Base-by-base conservation (phyloP, 176 grass and related monocot species). In the Carex pumila region DNA sequence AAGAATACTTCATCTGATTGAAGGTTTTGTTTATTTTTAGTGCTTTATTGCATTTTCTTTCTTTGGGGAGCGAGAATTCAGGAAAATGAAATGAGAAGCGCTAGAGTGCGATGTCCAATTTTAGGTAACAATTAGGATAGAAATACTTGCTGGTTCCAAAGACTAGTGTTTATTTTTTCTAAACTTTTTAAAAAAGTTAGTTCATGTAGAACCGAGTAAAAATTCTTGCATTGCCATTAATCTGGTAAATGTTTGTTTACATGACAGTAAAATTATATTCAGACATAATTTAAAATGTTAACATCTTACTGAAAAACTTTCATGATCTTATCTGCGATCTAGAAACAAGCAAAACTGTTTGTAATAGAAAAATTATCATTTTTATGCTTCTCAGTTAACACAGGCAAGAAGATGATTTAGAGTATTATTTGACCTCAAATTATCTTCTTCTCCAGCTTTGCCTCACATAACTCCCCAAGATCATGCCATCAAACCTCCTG, bases 11-110 rank as follows among this genome's bases (percentile, higher is more conserved):
- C 12, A 21, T 9, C 50, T 53, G 36, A 53, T 80, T 59, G 37
- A 31, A 60, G 18, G 9, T 64, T 81, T 80, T 22, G 34, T 45
- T 49, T 81, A 49, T 65, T 81, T 81, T 81, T 81, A 81, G 79
- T 14, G 21, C 18, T 81, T 63, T 7, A 54, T 25, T 65, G 5
- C 39, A 65, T 47, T 65, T 81, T 45, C 73, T 78, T 81, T 81
- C 41, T 65, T 47, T 81, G 79, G 32, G 4, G 4, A 65, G n/a
- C 56, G 79, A 65, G 54, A 81, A 81, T 64, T 61, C 61, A 81
- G 39, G 59, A 65, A 41, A 49, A 12, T 45, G 59, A 81, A 65
- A 61, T 65, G 58, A 81, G 30, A 32, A 58, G 41, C 58, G 45
- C 34, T 18, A 57, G 73, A 8, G 50, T 12, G 8, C 31, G 3